A percentile compares a stretch with the other conserved stretches of the same genome.
phyloP scores from a whole-genome alignment of 306 rosid species.

The Lathyrus oleraceus region DNA sequence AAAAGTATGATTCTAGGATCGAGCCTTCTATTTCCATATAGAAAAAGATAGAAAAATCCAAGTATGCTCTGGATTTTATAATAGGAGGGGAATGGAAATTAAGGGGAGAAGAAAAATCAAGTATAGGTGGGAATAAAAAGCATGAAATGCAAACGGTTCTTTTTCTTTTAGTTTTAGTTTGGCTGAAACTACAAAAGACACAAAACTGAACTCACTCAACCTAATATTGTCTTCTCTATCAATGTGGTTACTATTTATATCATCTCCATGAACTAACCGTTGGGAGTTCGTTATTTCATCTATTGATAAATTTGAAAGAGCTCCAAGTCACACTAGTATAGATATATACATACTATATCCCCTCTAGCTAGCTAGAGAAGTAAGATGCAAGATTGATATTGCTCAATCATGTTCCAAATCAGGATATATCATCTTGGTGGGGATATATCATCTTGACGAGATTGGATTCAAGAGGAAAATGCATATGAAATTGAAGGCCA shows the following conservation, averaged over 20 bases:
- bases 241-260: not conserved
- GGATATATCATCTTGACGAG: not conserved
- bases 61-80: not conserved
- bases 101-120: not conserved
- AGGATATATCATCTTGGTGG: conserved; percentile 2
- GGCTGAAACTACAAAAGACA: not conserved
- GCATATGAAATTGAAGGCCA: conserved; percentile 4
- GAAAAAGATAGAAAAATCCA: not conserved
- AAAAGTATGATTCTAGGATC: not conserved
- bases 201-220: not conserved
- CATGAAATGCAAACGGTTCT: not conserved
- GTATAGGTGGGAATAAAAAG: not conserved
- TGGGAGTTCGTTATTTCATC: not conserved
- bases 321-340: not conserved
- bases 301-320: conserved; percentile 1
- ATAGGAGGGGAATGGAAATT: not conserved
- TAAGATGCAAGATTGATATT: not conserved
- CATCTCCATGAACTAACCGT: not conserved
- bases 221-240: not conserved
- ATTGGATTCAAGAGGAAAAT: not conserved
- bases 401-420: not conserved
- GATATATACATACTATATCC: not conserved
- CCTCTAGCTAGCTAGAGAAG: conserved; percentile 1
- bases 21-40: not conserved
- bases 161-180: not conserved